phyloP scores from a whole-genome alignment of 345 rosid species.

The Cochlearia excelsa region DNA sequence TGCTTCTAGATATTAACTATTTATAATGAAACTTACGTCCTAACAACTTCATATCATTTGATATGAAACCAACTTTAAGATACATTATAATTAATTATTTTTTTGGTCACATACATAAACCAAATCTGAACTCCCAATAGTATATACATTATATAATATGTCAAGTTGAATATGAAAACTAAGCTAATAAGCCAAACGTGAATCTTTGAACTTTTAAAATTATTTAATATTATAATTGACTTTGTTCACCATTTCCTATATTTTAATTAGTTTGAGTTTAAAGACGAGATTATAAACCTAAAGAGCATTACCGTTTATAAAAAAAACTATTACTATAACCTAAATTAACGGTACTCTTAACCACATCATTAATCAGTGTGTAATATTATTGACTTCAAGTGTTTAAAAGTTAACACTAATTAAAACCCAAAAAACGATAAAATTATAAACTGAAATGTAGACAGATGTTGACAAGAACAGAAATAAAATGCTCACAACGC shows the following conservation, averaged over 20 bases:
- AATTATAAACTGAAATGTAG: no score
- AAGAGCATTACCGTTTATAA: slow-evolving; percentile 1
- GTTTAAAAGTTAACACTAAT: no score
- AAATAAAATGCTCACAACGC: no score
- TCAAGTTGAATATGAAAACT: slow-evolving; percentile 6
- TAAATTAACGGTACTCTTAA: background rate
- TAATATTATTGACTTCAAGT: no score
- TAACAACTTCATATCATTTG: slow-evolving; percentile 16
- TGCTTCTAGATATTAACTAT: background rate
- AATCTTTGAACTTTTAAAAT: background rate
- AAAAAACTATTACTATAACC: background rate
- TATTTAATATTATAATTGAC: slow-evolving; percentile 2
- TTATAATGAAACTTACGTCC: slow-evolving; percentile 10
- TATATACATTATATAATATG: background rate
- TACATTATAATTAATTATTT: no score
- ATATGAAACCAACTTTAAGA: background rate
- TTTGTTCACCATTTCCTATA: slow-evolving; percentile 12
- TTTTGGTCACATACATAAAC: no score
- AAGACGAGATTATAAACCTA: background rate
- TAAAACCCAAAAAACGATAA: no score
- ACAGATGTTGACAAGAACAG: no score
- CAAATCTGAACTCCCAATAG: no score
- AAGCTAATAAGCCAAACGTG: slow-evolving; percentile 6
- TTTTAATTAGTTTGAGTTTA: slow-evolving; percentile 9
- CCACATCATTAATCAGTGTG: background rate